Evolutionary conservation across 106 monocot species (phyloP), one percentile per base, ranked within the genome.

Genomic region (Narthecium ossifragum): DNA sequence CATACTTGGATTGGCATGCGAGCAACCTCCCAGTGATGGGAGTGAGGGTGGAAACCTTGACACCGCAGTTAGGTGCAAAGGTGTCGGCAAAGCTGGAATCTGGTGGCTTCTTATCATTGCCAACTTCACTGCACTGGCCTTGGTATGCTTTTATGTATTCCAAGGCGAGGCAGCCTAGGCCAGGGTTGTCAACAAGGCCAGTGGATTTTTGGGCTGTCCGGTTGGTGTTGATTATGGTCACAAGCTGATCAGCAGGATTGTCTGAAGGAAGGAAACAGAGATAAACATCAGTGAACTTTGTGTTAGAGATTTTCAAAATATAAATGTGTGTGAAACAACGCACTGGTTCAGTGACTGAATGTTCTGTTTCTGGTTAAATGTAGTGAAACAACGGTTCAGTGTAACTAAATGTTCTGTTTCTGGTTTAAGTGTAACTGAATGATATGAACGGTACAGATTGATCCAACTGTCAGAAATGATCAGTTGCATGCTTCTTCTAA

Each of bases 21-120:
- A 93, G 56, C 12, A 93, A 48, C 26, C 93, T 59, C n/a, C 93
- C 93, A 5, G 88, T 85, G 67, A 93, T 75, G 3, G 82, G 88
- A 27, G 63, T 34, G 24, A 93, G 80, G 11, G 82, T 75, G 22
- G 59, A 22, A 22, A 75, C 77, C 39, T 65, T 34, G 4, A 93
- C 85, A 1, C 80, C 83, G 31, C 93, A 89, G 57, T 75, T 80
- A 26, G 93, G 93, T 6, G 93, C 85, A 32, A 93, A 93, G n/a
- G 54, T 83, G 21, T 83, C 80, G 0, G 64, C 54, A 20, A 89
- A 93, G 29, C 70, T 74, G 11, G 82, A 67, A 25, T 81, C 72
- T 2, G 70, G 68, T 6, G 93, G 93, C 49, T 80, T 82, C 74
- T 75, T 93, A 36, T 38, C 58, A 17, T 78, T 49, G n/a, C 85